phyloP scores from a whole-genome alignment of 2,329 filamentous ascomycete genomes.

The Aspergillus floridensis region DNA sequence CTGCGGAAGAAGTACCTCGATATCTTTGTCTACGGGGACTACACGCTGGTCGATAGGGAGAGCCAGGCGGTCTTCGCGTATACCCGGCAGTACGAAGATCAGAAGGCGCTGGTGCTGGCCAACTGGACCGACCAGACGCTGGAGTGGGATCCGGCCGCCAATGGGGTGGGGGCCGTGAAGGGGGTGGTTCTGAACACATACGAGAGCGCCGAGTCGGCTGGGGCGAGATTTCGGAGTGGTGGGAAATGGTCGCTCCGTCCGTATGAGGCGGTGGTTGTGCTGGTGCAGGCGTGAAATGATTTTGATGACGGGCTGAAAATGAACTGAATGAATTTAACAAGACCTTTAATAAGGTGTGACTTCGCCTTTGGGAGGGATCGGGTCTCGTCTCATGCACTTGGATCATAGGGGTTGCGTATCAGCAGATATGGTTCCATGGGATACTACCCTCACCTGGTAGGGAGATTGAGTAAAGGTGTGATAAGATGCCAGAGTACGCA shows the following conservation, averaged over 20 bases:
- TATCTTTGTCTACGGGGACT: conserved; percentile 67
- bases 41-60: conserved; percentile 54
- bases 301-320: conserved; percentile 1
- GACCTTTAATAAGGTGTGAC: no score
- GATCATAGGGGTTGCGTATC: no score
- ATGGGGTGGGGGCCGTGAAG: conserved; percentile 26
- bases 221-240: conserved; percentile 22
- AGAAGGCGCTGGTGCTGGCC: conserved; percentile 36
- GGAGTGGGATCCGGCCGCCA: conserved; percentile 32
- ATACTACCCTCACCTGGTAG: no score
- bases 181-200: conserved; percentile 35
- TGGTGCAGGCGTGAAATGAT: conserved; percentile 19
- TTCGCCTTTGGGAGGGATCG: no score
- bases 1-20: conserved; percentile 61
- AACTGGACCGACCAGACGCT: conserved; percentile 35
- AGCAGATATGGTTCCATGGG: no score
- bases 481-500: no score
- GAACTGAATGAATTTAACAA: not conserved
- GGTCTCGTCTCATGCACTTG: no score
- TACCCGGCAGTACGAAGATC: conserved; percentile 39
- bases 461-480: no score
- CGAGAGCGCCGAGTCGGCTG: conserved; percentile 19
- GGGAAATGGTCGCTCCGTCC: conserved; percentile 33
- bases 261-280: conserved; percentile 33
- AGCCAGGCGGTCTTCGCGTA: conserved; percentile 58